Evolutionary conservation across 805 yeast species (phyloP).

Genomic region (Lachancea waltii): DNA sequence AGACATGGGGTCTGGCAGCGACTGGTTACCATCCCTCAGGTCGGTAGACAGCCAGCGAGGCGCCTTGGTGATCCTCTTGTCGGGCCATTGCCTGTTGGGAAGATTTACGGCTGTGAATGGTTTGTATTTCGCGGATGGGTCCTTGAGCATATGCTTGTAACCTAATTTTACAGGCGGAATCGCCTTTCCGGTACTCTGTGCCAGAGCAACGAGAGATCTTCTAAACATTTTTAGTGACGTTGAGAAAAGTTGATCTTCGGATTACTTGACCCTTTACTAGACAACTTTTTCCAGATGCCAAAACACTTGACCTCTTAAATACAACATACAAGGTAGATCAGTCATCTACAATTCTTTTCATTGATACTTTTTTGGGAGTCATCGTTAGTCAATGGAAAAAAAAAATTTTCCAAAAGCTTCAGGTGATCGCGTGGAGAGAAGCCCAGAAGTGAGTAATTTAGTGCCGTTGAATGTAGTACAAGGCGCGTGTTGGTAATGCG

Average conservation of each 20-base stretch:
- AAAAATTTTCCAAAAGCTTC: background rate
- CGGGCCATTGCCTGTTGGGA: conserved; percentile 68
- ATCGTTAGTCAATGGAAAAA: too few species aligned
- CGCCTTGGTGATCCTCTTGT: conserved; percentile 55
- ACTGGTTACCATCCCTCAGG: conserved; percentile 75
- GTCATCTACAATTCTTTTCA: conserved; percentile 1
- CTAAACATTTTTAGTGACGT: conserved; percentile 4
- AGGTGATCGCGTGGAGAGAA: background rate
- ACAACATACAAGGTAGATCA: background rate
- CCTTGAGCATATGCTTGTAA: conserved; percentile 54
- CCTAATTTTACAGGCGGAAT: conserved; percentile 31
- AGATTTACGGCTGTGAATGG: conserved; percentile 49
- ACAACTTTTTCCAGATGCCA: background rate
- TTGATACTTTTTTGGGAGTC: background rate
- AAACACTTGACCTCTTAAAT: background rate
- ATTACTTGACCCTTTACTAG: background rate
- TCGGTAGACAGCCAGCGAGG: conserved; percentile 81
- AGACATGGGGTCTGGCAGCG: conserved; percentile 78
- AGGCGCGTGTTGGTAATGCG: background rate
- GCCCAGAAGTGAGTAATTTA: too few species aligned
- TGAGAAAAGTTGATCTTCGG: background rate
- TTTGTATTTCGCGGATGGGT: conserved; percentile 58
- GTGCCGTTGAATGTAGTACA: background rate
- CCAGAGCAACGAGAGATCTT: conserved; percentile 9
- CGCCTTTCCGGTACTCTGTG: conserved; percentile 13